Evolutionary conservation across 805 yeast genomes (phyloP), one percentile per base, ranked within the genome.

Genomic region (Allodekkera sacchari): DNA sequence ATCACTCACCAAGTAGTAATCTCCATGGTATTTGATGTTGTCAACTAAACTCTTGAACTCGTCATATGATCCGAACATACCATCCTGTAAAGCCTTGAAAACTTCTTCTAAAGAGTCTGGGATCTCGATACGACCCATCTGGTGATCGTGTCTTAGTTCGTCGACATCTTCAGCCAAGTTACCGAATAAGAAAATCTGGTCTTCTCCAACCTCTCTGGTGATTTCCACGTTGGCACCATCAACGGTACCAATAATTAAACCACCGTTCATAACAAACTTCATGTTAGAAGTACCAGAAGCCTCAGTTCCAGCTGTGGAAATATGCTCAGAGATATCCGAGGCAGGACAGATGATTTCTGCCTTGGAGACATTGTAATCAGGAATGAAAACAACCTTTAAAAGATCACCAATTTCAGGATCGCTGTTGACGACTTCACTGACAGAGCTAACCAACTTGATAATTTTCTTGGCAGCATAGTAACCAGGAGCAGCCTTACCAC

Each of bases 401-500:
- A 81, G 64, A 45, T 79, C 81, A 22, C 71, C 83, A 50, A 84
- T 68, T 18, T 79, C 88, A 1, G 68, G 58, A 53, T 87, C 96
- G 38, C 68, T 68, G 59, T 87, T 87, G 41, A 87, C 75, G 30
- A 84, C 89, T 5, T 73, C 77, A 20, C 83, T 78, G 23, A 85
- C 96, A 33, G 82, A 60, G 55, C 83, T 87, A 51, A 87, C 72
- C 56, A 87, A 68, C 57, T 85, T 84, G 53, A 87, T 88, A 50
- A 87, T 83, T 36, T 82, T 72, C 61, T 87, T 87, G 37, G 96
- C 96, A 76, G 87, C 83, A 63, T 83, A 87, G 57, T 87, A 87
- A 43, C 96, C 96, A n/a, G 96, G 96, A 8, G 96, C 96, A 37
- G 94, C 82, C 61, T 88, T 87, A 53, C 96, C 96, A 44, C 96